phyloP scores from a whole-genome alignment of 768 basidiomycete species.

The Russula earlei region DNA sequence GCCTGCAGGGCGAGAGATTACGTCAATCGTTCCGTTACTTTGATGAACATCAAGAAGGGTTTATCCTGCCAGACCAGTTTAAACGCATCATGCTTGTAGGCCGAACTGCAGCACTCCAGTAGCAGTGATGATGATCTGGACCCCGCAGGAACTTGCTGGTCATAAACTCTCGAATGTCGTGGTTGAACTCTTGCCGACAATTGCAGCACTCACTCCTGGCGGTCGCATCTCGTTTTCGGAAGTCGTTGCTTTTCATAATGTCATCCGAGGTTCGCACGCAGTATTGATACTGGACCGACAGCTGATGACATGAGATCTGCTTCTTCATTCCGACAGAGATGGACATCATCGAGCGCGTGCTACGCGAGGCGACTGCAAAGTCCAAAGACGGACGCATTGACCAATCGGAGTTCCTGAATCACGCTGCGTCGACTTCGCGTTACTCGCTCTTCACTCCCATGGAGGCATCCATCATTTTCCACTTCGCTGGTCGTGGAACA shows the following conservation, averaged over 20 bases:
- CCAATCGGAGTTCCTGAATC: slow-evolving; percentile 89
- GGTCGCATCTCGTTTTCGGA: slow-evolving; percentile 93
- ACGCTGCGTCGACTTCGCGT: slow-evolving; percentile 77
- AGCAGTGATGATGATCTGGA: slow-evolving; percentile 2
- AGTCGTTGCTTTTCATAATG: slow-evolving; percentile 95
- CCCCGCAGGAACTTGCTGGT: slow-evolving; percentile 77
- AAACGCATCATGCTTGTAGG: slow-evolving; percentile 88
- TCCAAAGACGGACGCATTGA: slow-evolving; percentile 95
- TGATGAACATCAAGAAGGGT: slow-evolving; percentile 85
- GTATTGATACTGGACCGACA: background rate
- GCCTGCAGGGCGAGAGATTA: slow-evolving; percentile 92
- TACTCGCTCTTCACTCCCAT: slow-evolving; percentile 96
- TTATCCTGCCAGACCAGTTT: slow-evolving; percentile 90
- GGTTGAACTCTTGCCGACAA: slow-evolving; percentile 83
- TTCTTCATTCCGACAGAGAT: slow-evolving; percentile 47
- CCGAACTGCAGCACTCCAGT: background rate
- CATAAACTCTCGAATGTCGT: slow-evolving; percentile 95
- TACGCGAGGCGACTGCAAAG: slow-evolving; percentile 82
- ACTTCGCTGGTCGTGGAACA: slow-evolving; percentile 84
- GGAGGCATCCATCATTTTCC: slow-evolving; percentile 97
- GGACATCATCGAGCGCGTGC: slow-evolving; percentile 93
- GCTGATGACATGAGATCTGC: slow-evolving; percentile 1
- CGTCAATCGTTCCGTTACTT: slow-evolving; percentile 93
- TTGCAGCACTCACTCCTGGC: slow-evolving; percentile 83
- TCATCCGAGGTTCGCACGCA: slow-evolving; percentile 61